Percentiles rank a stretch among this genome's conserved stretches.
Evolutionary conservation across 1,139 yeast species (phyloP).

Genomic region (Suhomyces chickasaworum): DNA sequence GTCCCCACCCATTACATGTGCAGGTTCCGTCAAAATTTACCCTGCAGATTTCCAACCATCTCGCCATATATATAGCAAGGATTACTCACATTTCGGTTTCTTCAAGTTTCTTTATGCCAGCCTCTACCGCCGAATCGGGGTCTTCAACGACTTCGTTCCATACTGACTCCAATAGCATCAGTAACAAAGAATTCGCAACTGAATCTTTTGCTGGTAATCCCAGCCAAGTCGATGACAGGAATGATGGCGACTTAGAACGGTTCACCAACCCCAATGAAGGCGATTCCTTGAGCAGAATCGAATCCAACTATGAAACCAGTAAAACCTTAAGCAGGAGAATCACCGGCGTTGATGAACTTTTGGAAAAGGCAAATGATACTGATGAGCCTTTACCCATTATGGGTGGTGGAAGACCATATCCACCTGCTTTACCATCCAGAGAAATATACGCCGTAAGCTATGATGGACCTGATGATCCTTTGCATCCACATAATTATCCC

Average conservation of each 20-base stretch:
- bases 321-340: constrained; percentile 30
- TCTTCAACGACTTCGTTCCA: constrained; percentile 1
- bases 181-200: constrained; percentile 1
- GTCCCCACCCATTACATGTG: not conserved
- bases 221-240: constrained; percentile 10
- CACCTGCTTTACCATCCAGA: constrained; percentile 53
- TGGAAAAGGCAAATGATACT: constrained; percentile 29
- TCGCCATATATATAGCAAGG: not conserved
- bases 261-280: constrained; percentile 22
- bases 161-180: not conserved
- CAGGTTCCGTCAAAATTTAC: not conserved
- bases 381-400: constrained; percentile 43
- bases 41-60: not conserved
- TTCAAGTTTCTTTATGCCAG: not conserved
- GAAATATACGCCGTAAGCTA: constrained; percentile 56
- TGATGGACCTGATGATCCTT: constrained; percentile 63
- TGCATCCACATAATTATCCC: constrained; percentile 66
- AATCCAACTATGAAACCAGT: constrained; percentile 28
- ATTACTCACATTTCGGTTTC: not conserved
- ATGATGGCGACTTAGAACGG: constrained; percentile 8
- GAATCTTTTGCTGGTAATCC: not conserved
- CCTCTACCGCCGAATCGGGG: not conserved
- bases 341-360: constrained; percentile 31
- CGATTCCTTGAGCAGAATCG: constrained; percentile 32
- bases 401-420: constrained; percentile 60